Base-by-base conservation (phyloP, 352 stramenopile species). In the Discostella stelligera region DNA sequence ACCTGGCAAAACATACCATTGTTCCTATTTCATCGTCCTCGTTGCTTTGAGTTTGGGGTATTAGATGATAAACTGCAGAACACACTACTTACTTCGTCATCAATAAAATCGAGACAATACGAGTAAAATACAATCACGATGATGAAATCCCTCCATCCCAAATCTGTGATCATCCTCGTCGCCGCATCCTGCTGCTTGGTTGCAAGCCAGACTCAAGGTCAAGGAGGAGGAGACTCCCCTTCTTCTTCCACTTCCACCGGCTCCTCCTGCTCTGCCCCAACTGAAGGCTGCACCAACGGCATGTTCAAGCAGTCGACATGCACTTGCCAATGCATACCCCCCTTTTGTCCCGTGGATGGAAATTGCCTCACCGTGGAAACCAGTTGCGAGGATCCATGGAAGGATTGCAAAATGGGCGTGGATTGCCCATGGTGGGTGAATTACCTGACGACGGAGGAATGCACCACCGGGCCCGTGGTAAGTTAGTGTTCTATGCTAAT, bases 391-490 rank as follows among this genome's bases (percentile, higher is more conserved):
- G 18, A 65, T 65, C 56, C 56, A 20, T 65, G 56, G 56, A 32
- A 11, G 56, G 4, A 37, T 5, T 65, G 56, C 30, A 10, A 14
- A 11, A 14, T n/a, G 13, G 56, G 56, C 20, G 32, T 65, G 7
- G 30, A 65, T 49, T 65, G 56, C 37, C 56, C 56, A 1, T 65
- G 56, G 56, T 65, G 56, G 56, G 27, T 1, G 4, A 65, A 65
- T 49, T 13, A 14, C 9, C 6, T 49, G 56, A 30, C 18, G 20
- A 37, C 32, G 32, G 32, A 65, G 0, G 16, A 21, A 13, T 65
- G 56, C 25, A 32, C 27, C 30, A 65, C 56, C 6, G 56, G 56
- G 56, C 16, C 11, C 30, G 3, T 7, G 56, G 56, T 65, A 49
- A 10, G 52, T 10, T 32, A 5, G 2, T 32, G 27, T 32, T 32